Evolutionary conservation across 306 rosid species (phyloP).

Genomic region (Rosa lucieae): DNA sequence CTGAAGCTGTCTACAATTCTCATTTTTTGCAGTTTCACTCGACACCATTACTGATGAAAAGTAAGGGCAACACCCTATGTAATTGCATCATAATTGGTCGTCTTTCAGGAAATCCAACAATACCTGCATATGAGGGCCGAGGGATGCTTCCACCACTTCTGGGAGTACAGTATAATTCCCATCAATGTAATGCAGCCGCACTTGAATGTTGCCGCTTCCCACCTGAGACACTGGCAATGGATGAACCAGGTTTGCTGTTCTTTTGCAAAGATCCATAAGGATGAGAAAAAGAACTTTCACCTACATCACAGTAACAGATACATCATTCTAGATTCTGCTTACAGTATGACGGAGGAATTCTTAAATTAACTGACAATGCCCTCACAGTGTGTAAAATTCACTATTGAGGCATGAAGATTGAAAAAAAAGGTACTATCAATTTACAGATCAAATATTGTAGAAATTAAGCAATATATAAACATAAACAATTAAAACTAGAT

Average conservation of each 20-base stretch:
- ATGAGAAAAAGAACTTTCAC: slow-evolving; percentile 86
- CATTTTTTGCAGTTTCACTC: background rate
- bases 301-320: slow-evolving; percentile 45
- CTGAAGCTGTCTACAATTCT: background rate
- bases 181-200: slow-evolving; percentile 89
- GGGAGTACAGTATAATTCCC: slow-evolving; percentile 93
- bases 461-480: background rate
- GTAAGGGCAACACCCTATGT: background rate
- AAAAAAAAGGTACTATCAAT: background rate
- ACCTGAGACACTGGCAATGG: slow-evolving; percentile 95
- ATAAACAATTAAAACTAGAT: background rate
- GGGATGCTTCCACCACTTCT: slow-evolving; percentile 91
- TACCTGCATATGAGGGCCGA: slow-evolving; percentile 98
- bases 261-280: slow-evolving; percentile 86
- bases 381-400: background rate
- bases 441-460: background rate
- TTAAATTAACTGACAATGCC: background rate
- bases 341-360: background rate
- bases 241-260: slow-evolving; percentile 68
- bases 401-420: slow-evolving; percentile 8
- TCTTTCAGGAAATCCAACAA: slow-evolving; percentile 3
- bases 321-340: slow-evolving; percentile 7
- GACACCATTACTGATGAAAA: background rate
- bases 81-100: slow-evolving; percentile 12
- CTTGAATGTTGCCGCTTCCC: slow-evolving; percentile 81